These are phyloP conservation scores for Clathrus columnatus DNA, from an alignment of 768 basidiomycete species.

Conservation along the genomic window DNA sequence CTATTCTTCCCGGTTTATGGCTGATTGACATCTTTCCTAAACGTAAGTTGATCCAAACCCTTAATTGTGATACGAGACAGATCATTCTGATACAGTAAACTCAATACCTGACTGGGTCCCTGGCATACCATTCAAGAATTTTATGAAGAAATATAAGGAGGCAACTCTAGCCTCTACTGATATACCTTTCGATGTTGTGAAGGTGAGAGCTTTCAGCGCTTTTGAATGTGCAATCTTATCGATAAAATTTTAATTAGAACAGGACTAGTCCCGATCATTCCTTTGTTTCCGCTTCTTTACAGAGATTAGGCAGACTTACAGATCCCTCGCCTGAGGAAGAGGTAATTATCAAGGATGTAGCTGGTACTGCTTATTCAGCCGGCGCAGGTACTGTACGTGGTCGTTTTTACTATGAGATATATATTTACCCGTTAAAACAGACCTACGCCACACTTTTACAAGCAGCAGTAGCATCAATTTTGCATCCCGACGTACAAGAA, in stretches of 20 bases:
- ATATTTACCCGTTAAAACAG: neutral
- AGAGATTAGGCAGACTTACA: neutral
- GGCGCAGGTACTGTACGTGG: constrained; percentile 5
- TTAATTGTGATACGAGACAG: too few species aligned
- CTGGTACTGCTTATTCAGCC: neutral
- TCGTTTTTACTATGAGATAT: too few species aligned
- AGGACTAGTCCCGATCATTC: neutral
- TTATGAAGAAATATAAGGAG: neutral
- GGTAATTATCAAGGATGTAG: neutral
- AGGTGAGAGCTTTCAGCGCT: neutral
- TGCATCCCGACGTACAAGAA: neutral
- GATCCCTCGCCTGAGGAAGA: neutral
- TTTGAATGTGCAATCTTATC: neutral
- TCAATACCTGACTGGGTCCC: constrained; percentile 8
- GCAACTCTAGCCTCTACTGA: neutral
- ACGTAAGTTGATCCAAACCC: too few species aligned
- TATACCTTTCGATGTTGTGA: constrained; percentile 5
- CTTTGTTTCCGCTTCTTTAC: neutral
- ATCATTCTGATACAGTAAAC: neutral
- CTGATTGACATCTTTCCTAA: too few species aligned
- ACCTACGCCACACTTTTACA: neutral
- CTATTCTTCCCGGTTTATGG: too few species aligned
- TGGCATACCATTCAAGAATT: neutral
- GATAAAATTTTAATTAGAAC: neutral
- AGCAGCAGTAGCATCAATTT: neutral